phyloP scores from a whole-genome alignment of 805 yeast genomes.

The Metschnikowia cerradonensis region DNA sequence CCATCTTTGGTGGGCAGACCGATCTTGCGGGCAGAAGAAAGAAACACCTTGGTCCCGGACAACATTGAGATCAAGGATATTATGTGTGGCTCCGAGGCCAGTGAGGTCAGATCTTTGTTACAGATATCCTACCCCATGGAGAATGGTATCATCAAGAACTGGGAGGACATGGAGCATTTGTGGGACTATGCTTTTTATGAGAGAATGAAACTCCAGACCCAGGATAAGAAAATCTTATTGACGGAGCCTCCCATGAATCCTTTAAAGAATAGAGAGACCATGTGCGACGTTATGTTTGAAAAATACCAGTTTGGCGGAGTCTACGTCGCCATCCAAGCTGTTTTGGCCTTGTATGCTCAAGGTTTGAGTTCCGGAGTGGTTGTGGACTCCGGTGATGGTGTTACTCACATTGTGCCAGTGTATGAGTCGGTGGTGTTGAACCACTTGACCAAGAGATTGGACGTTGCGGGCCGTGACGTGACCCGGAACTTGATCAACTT shows the following conservation, averaged over 20 bases:
- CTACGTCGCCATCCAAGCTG: constrained; percentile 95
- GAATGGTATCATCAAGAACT: constrained; percentile 89
- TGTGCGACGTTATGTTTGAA: constrained; percentile 93
- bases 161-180: constrained; percentile 98
- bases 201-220: constrained; percentile 72
- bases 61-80: constrained; percentile 83
- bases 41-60: constrained; percentile 50
- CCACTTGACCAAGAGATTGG: constrained; percentile 86
- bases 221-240: constrained; percentile 74
- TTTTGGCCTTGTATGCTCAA: constrained; percentile 95
- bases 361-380: constrained; percentile 96
- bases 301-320: constrained; percentile 88
- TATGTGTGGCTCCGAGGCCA: constrained; percentile 97
- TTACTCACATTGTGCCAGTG: constrained; percentile 96
- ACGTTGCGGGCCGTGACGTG: constrained; percentile 97
- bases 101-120: constrained; percentile 80
- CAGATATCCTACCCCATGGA: constrained; percentile 99
- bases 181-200: constrained; percentile 98
- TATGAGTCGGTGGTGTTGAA: constrained; percentile 95
- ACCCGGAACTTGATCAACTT: constrained; percentile 92
- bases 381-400: constrained; percentile 98
- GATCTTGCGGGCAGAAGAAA: constrained; percentile 92
- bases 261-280: constrained; percentile 77
- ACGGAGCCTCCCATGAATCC: constrained; percentile 99
- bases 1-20: constrained; percentile 98